Evolutionary conservation across 257 asterid genomes (phyloP).

Genomic region (Fraxinus americana): DNA sequence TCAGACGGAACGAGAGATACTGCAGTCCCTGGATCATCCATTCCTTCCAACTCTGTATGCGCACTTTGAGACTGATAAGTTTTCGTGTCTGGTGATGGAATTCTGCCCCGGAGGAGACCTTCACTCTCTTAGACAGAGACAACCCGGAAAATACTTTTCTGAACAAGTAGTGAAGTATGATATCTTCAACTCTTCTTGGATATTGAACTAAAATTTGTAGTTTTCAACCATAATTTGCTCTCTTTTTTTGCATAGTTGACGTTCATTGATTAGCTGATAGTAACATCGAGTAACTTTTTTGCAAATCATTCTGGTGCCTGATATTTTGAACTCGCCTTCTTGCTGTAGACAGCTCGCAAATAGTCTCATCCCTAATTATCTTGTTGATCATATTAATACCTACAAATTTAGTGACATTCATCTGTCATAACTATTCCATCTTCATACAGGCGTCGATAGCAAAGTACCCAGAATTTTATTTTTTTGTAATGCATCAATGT

Average conservation of each 20-base stretch:
- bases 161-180: conserved; percentile 77
- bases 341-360: too few relatives aligned
- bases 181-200: conserved; percentile 8
- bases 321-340: too few relatives aligned
- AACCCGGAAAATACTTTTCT: conserved; percentile 64
- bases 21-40: conserved; percentile 76
- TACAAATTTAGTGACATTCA: not conserved
- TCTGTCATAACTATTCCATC: not conserved
- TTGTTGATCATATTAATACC: not conserved
- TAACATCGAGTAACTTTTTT: not conserved
- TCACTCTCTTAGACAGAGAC: conserved; percentile 71
- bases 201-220: not conserved
- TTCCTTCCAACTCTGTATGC: conserved; percentile 66
- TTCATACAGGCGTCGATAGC: not conserved
- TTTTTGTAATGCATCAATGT: not conserved
- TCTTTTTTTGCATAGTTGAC: not conserved
- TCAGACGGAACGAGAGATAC: conserved; percentile 74
- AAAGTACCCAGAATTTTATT: not conserved
- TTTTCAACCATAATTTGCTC: not conserved
- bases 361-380: not conserved
- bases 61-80: conserved; percentile 74
- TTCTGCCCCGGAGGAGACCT: conserved; percentile 83
- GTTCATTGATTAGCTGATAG: not conserved
- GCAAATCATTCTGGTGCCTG: not conserved
- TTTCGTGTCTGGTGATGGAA: conserved; percentile 80